A percentile compares a stretch with the other conserved stretches of the same genome.
These are phyloP conservation scores for Irpex rosettiformis DNA, from an alignment of 1,284 basidiomycete genomes.

Conservation along the genomic window DNA sequence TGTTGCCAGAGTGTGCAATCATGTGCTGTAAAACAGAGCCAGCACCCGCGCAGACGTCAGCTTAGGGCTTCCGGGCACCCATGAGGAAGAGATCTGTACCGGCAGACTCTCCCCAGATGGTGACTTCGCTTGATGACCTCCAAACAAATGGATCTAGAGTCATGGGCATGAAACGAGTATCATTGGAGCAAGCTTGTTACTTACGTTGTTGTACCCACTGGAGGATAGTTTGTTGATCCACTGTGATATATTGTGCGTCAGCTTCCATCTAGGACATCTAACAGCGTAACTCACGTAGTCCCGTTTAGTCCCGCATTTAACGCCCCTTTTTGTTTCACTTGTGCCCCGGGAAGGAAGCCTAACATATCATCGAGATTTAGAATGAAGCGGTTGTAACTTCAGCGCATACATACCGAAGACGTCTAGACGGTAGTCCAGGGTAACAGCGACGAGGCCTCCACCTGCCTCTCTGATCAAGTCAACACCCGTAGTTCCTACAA, in stretches of 20 bases:
- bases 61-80: too few species aligned
- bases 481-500: background rate
- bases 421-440: background rate
- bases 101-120: slow-evolving; percentile 1
- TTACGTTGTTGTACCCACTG: background rate
- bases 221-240: background rate
- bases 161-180: background rate
- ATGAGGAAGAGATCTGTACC: background rate
- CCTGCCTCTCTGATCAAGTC: background rate
- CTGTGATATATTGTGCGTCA: background rate
- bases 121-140: background rate
- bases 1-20: background rate
- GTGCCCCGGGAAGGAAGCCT: background rate
- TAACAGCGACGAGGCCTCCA: background rate
- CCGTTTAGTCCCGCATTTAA: background rate
- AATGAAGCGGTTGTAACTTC: too few species aligned
- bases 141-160: background rate
- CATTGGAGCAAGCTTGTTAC: background rate
- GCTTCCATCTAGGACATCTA: background rate
- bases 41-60: background rate
- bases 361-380: background rate
- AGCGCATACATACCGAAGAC: background rate
- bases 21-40: background rate
- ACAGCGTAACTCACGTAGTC: too few species aligned
- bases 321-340: slow-evolving; percentile 1